phyloP scores from a whole-genome alignment of 768 basidiomycete species.

The Mrakia blollopis region DNA sequence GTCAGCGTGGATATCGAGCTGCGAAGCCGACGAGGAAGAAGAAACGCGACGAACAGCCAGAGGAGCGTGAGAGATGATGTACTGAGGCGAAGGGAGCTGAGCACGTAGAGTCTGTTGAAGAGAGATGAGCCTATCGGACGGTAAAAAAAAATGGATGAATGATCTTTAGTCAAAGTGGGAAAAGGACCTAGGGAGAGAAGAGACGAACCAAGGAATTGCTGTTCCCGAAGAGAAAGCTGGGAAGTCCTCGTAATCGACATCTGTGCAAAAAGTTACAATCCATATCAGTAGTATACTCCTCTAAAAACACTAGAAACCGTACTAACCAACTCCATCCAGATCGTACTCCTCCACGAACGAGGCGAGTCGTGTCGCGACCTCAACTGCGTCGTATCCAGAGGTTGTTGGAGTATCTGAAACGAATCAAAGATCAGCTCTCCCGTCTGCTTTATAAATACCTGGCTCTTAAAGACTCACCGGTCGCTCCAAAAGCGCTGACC shows the following conservation, averaged over 20 bases:
- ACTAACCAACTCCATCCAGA: conserved; percentile 34
- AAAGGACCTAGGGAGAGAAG: neutral
- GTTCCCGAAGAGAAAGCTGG: conserved; percentile 22
- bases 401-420: conserved; percentile 31
- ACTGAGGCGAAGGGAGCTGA: neutral
- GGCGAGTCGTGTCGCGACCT: conserved; percentile 25
- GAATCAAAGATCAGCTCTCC: no score
- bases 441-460: no score
- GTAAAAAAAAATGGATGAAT: neutral
- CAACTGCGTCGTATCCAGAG: conserved; percentile 15
- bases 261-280: no score
- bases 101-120: neutral
- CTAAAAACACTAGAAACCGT: no score
- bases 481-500: conserved; percentile 16
- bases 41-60: neutral
- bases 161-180: neutral
- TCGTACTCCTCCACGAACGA: conserved; percentile 31
- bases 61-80: conserved; percentile 13
- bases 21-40: neutral
- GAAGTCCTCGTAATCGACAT: conserved; percentile 35
- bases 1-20: neutral
- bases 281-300: no score
- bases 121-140: conserved; percentile 5
- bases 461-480: neutral
- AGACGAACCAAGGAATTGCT: conserved; percentile 2